Evolutionary conservation across 805 yeast species (phyloP).

Genomic region (Kluyveromyces siamensis): DNA sequence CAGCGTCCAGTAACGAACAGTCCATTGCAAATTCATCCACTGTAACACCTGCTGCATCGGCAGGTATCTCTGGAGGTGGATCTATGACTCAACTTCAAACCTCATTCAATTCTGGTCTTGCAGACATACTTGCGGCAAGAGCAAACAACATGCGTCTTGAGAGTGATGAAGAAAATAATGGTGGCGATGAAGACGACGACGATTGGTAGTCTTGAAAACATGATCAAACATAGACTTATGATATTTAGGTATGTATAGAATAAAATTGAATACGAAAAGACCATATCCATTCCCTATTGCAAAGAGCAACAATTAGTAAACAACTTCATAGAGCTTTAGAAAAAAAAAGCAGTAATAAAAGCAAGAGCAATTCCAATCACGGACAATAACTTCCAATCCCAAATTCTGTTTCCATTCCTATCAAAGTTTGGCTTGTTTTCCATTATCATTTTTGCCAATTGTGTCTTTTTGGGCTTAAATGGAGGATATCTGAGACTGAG

Average conservation of each 20-base stretch:
- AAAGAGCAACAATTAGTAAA: background rate
- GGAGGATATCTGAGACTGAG: slow-evolving; percentile 65
- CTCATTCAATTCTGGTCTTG: slow-evolving; percentile 71
- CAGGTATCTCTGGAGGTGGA: slow-evolving; percentile 6
- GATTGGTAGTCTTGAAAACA: slow-evolving; percentile 2
- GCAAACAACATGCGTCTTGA: slow-evolving; percentile 53
- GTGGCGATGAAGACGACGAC: slow-evolving; percentile 49
- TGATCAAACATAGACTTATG: background rate
- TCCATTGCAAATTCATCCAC: slow-evolving; percentile 8
- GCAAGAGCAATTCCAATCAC: background rate
- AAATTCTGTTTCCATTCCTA: slow-evolving; percentile 27
- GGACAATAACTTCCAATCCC: slow-evolving; percentile 2
- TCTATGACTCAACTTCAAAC: slow-evolving; percentile 14
- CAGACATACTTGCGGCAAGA: slow-evolving; percentile 77
- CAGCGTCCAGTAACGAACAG: slow-evolving; percentile 9
- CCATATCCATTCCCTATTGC: background rate
- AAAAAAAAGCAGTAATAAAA: background rate
- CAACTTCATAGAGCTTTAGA: background rate
- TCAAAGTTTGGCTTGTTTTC: slow-evolving; percentile 30
- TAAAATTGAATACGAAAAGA: background rate
- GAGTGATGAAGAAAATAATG: slow-evolving; percentile 63
- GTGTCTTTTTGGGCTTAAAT: slow-evolving; percentile 28
- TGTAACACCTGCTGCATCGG: slow-evolving; percentile 13
- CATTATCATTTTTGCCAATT: slow-evolving; percentile 20
- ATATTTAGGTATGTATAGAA: background rate